phyloP scores from a whole-genome alignment of 2,329 filamentous ascomycete species.

The Rutstroemia sp. region DNA sequence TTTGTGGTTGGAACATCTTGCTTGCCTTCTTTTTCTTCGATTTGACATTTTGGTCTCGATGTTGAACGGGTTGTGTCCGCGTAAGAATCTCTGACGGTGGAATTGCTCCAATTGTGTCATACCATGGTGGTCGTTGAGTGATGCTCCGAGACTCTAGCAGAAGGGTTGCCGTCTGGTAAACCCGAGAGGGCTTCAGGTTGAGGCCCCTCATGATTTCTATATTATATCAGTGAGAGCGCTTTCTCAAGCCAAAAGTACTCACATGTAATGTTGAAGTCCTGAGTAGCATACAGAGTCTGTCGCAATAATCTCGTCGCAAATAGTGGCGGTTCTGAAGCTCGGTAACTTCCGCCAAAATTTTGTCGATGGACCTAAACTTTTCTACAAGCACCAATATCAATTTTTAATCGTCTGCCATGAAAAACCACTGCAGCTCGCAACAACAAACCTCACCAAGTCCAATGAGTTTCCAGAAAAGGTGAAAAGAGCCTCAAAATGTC shows the following conservation, averaged over 20 bases:
- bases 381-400: conserved; percentile 3
- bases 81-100: conserved; percentile 53
- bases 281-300: neutral
- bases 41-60: conserved; percentile 28
- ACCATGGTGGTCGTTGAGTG: conserved; percentile 29
- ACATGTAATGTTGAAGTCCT: neutral
- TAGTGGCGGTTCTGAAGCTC: conserved; percentile 1
- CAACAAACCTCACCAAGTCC: conserved; percentile 4
- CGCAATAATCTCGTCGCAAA: conserved; percentile 1
- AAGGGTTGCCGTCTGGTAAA: conserved; percentile 39
- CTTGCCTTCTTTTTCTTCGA: conserved; percentile 52
- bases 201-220: conserved; percentile 22
- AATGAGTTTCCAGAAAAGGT: conserved; percentile 22
- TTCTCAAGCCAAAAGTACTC: neutral
- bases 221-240: too few relatives aligned
- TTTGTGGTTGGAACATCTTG: conserved; percentile 72
- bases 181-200: conserved; percentile 35
- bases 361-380: conserved; percentile 6
- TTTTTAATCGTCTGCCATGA: neutral
- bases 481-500: conserved; percentile 44
- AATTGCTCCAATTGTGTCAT: conserved; percentile 26
- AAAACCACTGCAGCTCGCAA: conserved; percentile 4
- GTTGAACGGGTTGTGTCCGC: conserved; percentile 44
- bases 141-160: conserved; percentile 38
- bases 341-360: conserved; percentile 7